These are phyloP conservation scores for Massarina eburnea DNA, from an alignment of 2,329 filamentous ascomycete genomes.

Conservation along the genomic window DNA sequence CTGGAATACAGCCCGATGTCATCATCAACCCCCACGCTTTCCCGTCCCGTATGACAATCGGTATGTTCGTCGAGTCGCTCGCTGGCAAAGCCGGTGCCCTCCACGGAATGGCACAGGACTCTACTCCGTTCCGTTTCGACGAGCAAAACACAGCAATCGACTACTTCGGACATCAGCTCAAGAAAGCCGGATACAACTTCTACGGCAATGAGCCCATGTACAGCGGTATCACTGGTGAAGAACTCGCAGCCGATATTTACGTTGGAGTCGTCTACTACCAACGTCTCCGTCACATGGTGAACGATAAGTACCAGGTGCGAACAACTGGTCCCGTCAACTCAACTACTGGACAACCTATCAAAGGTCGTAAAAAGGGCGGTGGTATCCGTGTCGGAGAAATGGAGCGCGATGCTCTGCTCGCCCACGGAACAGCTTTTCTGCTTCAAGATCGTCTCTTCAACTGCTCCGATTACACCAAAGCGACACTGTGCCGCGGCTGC, in stretches of 20 bases:
- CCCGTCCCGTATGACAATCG: conserved; percentile 99
- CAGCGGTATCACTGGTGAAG: conserved; percentile 91
- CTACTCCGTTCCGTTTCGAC: conserved; percentile 91
- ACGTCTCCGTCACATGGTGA: conserved; percentile 97
- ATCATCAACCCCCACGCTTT: conserved; percentile 99
- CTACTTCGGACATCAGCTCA: conserved; percentile 94
- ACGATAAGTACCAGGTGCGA: conserved; percentile 98
- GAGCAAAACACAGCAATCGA: conserved; percentile 90
- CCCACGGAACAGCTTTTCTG: conserved; percentile 92
- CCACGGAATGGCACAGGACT: conserved; percentile 94
- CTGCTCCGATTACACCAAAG: conserved; percentile 88
- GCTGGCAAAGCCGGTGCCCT: conserved; percentile 93
- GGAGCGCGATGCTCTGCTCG: conserved; percentile 93
- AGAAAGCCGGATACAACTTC: conserved; percentile 95
- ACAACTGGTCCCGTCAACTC: conserved; percentile 91
- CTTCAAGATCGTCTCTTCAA: conserved; percentile 95
- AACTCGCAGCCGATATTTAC: conserved; percentile 93
- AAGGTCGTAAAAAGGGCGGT: conserved; percentile 92
- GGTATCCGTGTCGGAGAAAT: conserved; percentile 99
- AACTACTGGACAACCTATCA: conserved; percentile 89
- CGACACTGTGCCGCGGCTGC: conserved; percentile 86
- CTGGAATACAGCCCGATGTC: conserved; percentile 92
- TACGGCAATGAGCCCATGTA: conserved; percentile 99
- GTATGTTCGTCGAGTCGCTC: conserved; percentile 97
- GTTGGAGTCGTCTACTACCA: conserved; percentile 98